phyloP scores from a whole-genome alignment of 108 stramenopile genomes.

The Parietichytrium sp. region DNA sequence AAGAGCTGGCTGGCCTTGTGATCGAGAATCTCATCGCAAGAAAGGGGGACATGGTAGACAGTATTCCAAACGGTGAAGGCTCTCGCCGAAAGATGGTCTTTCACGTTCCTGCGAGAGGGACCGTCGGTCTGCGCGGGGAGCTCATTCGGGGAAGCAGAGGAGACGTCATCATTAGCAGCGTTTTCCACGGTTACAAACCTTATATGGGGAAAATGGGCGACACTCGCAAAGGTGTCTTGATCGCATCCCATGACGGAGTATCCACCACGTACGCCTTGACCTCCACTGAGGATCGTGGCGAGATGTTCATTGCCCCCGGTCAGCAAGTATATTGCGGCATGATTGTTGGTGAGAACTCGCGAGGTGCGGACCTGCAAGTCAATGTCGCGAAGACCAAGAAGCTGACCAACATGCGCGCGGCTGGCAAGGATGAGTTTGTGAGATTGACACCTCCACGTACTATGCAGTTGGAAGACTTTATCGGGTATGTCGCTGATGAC shows the following conservation, averaged over 20 bases:
- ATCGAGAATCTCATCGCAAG: constrained; percentile 85
- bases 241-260: constrained; percentile 85
- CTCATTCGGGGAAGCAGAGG: constrained; percentile 88
- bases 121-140: constrained; percentile 88
- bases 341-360: constrained; percentile 97
- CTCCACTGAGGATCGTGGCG: constrained; percentile 89
- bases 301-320: constrained; percentile 75
- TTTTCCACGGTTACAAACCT: constrained; percentile 87
- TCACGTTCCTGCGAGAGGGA: constrained; percentile 93
- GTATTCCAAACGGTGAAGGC: background rate
- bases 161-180: constrained; percentile 88
- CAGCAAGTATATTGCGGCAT: constrained; percentile 90
- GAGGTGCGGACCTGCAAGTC: constrained; percentile 91
- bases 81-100: constrained; percentile 68
- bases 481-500: constrained; percentile 89
- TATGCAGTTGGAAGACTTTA: constrained; percentile 89
- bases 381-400: constrained; percentile 94
- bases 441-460: constrained; percentile 84
- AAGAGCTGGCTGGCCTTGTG: constrained; percentile 85
- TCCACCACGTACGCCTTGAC: constrained; percentile 85
- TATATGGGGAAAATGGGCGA: constrained; percentile 73
- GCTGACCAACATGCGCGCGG: constrained; percentile 95
- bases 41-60: constrained; percentile 79
- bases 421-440: constrained; percentile 86
- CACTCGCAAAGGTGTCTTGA: constrained; percentile 83